A percentile compares a stretch with the other conserved stretches of the same genome.
Evolutionary conservation across 768 basidiomycete species (phyloP).

Genomic region (Tephrocybe sp.): DNA sequence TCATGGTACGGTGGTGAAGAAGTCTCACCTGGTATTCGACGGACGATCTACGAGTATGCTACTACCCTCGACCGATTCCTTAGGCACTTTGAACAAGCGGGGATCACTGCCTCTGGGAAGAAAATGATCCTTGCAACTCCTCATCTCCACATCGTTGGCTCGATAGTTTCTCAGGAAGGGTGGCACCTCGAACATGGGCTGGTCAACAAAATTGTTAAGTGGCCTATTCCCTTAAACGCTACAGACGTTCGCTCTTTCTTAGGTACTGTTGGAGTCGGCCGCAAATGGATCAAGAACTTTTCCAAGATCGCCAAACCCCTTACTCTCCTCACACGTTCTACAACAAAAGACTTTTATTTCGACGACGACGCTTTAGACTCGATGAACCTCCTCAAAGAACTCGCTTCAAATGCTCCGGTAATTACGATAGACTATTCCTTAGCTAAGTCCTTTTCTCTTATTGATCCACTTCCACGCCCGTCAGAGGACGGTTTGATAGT

Average conservation of each 20-base stretch:
- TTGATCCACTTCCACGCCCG: conserved; percentile 4
- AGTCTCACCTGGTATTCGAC: conserved; percentile 19
- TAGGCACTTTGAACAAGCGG: neutral
- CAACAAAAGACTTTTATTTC: conserved; percentile 24
- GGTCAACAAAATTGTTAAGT: conserved; percentile 25
- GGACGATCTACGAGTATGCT: conserved; percentile 20
- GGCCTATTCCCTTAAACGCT: conserved; percentile 14
- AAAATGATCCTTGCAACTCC: neutral
- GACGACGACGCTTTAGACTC: conserved; percentile 20
- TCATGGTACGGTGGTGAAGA: conserved; percentile 11
- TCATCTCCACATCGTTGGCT: neutral
- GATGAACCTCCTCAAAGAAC: conserved; percentile 22
- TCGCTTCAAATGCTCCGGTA: conserved; percentile 22
- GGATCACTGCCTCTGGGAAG: neutral
- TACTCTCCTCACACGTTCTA: conserved; percentile 11
- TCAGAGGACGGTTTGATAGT: conserved; percentile 25
- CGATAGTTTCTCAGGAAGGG: conserved; percentile 29
- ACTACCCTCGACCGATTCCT: conserved; percentile 1
- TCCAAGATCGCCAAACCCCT: conserved; percentile 24
- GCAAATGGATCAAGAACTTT: conserved; percentile 24
- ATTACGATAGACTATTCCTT: conserved; percentile 29
- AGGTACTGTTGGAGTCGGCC: conserved; percentile 19
- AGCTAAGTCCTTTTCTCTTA: neutral
- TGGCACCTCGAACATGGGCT: conserved; percentile 24
- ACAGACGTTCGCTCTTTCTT: conserved; percentile 26